Conservation (phyloP, 2,329 filamentous ascomycete genomes). For the Phaeosphaeriaceae sp. region DNA sequence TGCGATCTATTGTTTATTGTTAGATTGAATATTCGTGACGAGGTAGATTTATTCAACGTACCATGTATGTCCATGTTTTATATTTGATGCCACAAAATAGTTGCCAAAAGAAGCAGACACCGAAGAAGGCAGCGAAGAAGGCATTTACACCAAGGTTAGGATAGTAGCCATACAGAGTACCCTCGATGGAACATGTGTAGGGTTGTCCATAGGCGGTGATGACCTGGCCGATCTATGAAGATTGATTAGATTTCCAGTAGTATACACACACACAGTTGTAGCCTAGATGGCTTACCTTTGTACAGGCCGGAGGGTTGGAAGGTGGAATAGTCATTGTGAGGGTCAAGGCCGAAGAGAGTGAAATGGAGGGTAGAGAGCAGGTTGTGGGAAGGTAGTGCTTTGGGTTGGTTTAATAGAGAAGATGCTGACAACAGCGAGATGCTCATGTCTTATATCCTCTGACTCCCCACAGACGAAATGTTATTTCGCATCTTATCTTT, state of each 20-base stretch:
- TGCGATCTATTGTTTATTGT: constrained; percentile 41
- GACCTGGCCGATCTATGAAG: background rate
- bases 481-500: constrained; percentile 7
- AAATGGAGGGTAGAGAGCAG: background rate
- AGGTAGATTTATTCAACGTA: constrained; percentile 1
- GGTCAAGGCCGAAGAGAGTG: background rate
- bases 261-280: background rate
- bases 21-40: constrained; percentile 1
- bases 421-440: background rate
- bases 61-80: constrained; percentile 63
- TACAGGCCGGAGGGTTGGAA: constrained; percentile 24
- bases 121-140: constrained; percentile 61
- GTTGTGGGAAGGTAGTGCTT: background rate
- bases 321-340: constrained; percentile 28
- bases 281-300: constrained; percentile 20
- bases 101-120: constrained; percentile 56
- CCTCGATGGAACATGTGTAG: constrained; percentile 52
- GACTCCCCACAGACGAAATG: constrained; percentile 1
- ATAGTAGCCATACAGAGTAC: constrained; percentile 61
- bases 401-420: constrained; percentile 1
- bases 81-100: constrained; percentile 57
- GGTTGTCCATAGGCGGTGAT: background rate
- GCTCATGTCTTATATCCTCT: constrained; percentile 23
- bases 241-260: background rate
- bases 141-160: constrained; percentile 59